Evolutionary conservation across 768 basidiomycete genomes (phyloP).

Genomic region (Megacollybia marginata): DNA sequence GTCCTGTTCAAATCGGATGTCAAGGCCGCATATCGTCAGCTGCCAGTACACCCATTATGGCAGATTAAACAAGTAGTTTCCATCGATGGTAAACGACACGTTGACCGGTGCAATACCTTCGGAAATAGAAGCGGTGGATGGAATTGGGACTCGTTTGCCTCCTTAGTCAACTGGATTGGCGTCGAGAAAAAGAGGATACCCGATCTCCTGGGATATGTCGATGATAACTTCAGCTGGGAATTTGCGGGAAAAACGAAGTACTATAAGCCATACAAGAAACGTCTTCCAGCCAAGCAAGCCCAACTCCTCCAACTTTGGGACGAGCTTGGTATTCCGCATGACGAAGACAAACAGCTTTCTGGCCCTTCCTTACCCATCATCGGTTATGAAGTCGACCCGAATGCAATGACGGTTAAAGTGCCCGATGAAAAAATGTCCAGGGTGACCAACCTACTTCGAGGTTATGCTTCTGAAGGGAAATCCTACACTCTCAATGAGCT

Average conservation of each 20-base stretch:
- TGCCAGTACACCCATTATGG: not conserved
- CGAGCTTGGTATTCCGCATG: slow-evolving; percentile 9
- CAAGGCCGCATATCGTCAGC: not conserved
- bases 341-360: slow-evolving; percentile 21
- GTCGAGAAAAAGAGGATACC: slow-evolving; percentile 5
- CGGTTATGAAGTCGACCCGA: slow-evolving; percentile 19
- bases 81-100: not conserved
- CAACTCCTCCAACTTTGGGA: not conserved
- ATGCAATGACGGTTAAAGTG: slow-evolving; percentile 11
- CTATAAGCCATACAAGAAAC: not conserved
- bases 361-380: slow-evolving; percentile 16
- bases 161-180: slow-evolving; percentile 18
- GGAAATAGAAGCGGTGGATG: not conserved
- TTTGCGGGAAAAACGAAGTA: not conserved
- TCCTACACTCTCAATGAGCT: slow-evolving; percentile 14
- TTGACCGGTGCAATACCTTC: not conserved
- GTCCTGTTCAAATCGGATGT: not conserved
- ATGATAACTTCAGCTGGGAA: slow-evolving; percentile 15
- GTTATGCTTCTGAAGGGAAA: slow-evolving; percentile 4
- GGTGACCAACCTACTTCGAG: slow-evolving; percentile 7
- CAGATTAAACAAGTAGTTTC: not conserved
- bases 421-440: slow-evolving; percentile 5
- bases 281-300: not conserved
- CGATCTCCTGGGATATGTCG: slow-evolving; percentile 14
- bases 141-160: slow-evolving; percentile 4